Base-by-base conservation (phyloP, 805 yeast species). In the Yarrowia sp. region DNA sequence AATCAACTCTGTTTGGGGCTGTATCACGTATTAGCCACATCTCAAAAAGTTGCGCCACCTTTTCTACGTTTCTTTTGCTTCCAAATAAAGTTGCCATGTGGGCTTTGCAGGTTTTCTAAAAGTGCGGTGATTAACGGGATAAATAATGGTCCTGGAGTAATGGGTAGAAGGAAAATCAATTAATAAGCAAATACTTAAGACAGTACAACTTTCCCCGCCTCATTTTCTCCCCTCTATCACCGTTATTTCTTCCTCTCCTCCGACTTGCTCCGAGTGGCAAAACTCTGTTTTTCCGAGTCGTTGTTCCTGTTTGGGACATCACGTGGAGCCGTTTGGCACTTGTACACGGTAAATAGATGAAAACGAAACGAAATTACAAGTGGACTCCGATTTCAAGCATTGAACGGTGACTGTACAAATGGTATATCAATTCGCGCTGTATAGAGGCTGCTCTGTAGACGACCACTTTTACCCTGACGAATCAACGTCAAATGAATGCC, bases 201-300 rank as follows among this genome's bases (percentile, higher is more conserved):
- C 6, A 24, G 30, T 7, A 24, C 30, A 24, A 24, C 30, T 24
- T 24, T 24, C 6, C 30, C 30, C 30, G 7, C 30, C 30, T 24
- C 30, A 2, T 24, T 24, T 24, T 24, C 9, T 10, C 17, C 24
- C 24, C 24, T 9, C 24, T 24, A 47, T 56, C 30, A 7, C 30
- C 30, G 30, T 24, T 24, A 24, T 24, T 24, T 24, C 30, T 24
- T 24, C 30, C 7, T 24, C 30, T 24, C 30, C 30, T 58, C 64
- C 64, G 64, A 43, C 40, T 43, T 58, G 64, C 64, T 33, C 64
- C 64, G 64, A 58, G 50, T 58, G 64, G 64, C 64, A 58, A 58
- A 58, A 43, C 50, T 20, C n/a, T 33, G 34, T 42, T 36, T 14
- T 9, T 19, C 13, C 15, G 47, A 40, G 64, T 58, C 64, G 39